phyloP scores from a whole-genome alignment of 2,329 filamentous ascomycete genomes.

The Xylariaceae sp. region DNA sequence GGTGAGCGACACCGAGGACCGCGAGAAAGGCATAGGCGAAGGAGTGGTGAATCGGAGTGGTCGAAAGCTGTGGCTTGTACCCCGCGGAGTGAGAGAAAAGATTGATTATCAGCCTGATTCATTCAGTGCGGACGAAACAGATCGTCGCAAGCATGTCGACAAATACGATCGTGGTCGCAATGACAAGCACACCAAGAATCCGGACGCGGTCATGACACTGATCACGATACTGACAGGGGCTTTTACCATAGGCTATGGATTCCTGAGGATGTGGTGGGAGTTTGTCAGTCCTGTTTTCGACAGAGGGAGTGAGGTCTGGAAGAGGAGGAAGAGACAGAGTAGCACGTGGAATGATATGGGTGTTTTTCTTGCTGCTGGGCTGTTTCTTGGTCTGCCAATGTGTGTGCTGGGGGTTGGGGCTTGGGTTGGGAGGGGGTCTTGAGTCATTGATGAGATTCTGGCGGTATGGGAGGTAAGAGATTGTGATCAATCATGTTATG shows the following conservation, averaged over 20 bases:
- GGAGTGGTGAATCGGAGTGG: no score
- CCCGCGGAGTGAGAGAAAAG: no score
- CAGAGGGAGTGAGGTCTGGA: constrained; percentile 22
- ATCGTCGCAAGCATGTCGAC: neutral
- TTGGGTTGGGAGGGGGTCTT: constrained; percentile 11
- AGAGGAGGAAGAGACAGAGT: constrained; percentile 15
- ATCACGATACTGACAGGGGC: constrained; percentile 8
- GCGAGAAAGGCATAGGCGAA: neutral
- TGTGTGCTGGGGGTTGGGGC: constrained; percentile 9
- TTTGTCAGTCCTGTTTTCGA: constrained; percentile 25
- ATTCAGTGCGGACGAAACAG: neutral
- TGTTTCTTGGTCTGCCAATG: constrained; percentile 14
- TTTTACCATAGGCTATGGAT: constrained; percentile 14
- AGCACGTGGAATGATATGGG: constrained; percentile 22
- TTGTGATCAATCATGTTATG: no score
- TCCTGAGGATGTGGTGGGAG: constrained; percentile 24
- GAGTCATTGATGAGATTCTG: no score
- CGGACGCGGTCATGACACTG: constrained; percentile 2
- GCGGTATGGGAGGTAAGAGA: no score
- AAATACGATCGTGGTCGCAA: neutral
- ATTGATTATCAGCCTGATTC: neutral
- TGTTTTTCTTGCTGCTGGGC: constrained; percentile 17
- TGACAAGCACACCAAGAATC: neutral
- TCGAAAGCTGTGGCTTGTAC: no score
- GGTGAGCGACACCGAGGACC: neutral